A percentile compares a stretch with the other conserved stretches of the same genome.
Evolutionary conservation across 2,329 filamentous ascomycete genomes (phyloP).

Genomic region (Paracorniculantispora psalliotae): DNA sequence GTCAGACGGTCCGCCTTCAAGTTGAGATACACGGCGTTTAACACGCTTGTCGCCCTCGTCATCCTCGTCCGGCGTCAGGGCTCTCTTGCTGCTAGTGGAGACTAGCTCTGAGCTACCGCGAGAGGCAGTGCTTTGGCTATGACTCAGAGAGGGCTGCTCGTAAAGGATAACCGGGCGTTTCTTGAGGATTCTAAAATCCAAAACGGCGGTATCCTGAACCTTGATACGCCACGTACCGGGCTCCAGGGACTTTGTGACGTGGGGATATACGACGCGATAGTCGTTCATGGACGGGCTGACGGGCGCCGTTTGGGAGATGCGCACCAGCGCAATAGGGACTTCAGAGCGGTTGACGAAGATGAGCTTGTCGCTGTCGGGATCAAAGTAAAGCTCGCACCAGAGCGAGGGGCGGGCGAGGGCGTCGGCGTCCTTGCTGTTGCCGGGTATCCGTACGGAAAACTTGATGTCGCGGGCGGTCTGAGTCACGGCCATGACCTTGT

Average conservation of each 20-base stretch:
- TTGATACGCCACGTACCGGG: constrained; percentile 55
- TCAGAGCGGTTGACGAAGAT: constrained; percentile 53
- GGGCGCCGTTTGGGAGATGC: constrained; percentile 36
- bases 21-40: constrained; percentile 35
- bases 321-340: constrained; percentile 45
- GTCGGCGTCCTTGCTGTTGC: constrained; percentile 45
- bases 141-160: constrained; percentile 25
- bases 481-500: constrained; percentile 55
- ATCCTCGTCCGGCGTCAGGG: constrained; percentile 40
- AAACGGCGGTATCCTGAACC: constrained; percentile 42
- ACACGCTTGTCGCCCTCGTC: constrained; percentile 36
- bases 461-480: constrained; percentile 57
- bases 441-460: constrained; percentile 53
- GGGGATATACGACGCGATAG: constrained; percentile 39
- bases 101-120: constrained; percentile 29
- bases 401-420: constrained; percentile 42
- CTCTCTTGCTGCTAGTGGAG: constrained; percentile 48
- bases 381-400: constrained; percentile 58
- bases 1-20: constrained; percentile 27
- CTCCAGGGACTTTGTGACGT: constrained; percentile 40
- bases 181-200: constrained; percentile 55
- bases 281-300: constrained; percentile 38
- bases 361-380: constrained; percentile 53
- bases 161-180: constrained; percentile 44
- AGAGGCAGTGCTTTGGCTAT: constrained; percentile 27